Evolutionary conservation across 2,329 filamentous ascomycete genomes (phyloP).

Genomic region (Aplosporella prunicola): DNA sequence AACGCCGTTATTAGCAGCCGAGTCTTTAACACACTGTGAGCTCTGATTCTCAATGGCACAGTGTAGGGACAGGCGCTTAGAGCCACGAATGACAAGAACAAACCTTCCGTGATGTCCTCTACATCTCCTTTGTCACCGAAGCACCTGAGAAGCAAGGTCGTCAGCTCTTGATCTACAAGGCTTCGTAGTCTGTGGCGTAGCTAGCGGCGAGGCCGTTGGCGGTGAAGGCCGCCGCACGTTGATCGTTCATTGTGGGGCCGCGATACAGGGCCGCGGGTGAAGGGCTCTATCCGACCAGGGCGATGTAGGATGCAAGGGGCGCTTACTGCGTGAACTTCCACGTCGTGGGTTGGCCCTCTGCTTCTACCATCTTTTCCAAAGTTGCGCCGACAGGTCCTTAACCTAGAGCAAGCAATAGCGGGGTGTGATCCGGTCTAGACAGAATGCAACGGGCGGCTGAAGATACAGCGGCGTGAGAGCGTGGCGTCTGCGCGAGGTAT

Average conservation of each 20-base stretch:
- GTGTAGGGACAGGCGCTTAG: slow-evolving; percentile 10
- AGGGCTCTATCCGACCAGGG: neutral
- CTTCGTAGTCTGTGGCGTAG: neutral
- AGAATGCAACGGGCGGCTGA: slow-evolving; percentile 2
- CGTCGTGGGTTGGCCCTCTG: slow-evolving; percentile 85
- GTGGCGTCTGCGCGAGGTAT: slow-evolving; percentile 9
- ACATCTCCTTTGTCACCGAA: slow-evolving; percentile 99
- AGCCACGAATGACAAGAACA: slow-evolving; percentile 6
- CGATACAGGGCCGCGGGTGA: neutral
- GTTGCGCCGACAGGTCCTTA: slow-evolving; percentile 12
- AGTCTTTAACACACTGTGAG: neutral
- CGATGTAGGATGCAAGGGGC: neutral
- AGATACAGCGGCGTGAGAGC: neutral
- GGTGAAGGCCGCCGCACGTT: too few relatives aligned
- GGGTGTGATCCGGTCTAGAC: slow-evolving; percentile 1
- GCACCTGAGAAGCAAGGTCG: slow-evolving; percentile 52
- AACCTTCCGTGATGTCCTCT: slow-evolving; percentile 92
- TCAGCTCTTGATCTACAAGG: slow-evolving; percentile 4
- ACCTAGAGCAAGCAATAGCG: slow-evolving; percentile 4
- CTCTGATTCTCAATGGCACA: neutral
- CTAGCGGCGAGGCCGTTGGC: too few relatives aligned
- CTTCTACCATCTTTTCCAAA: slow-evolving; percentile 77
- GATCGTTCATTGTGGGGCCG: too few relatives aligned
- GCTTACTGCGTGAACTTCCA: slow-evolving; percentile 99
- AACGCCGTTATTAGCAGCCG: slow-evolving; percentile 41